Percentiles rank a stretch among this genome's conserved stretches.
Conservation (phyloP, 306 rosid species). For the Rosa multiflora region DNA sequence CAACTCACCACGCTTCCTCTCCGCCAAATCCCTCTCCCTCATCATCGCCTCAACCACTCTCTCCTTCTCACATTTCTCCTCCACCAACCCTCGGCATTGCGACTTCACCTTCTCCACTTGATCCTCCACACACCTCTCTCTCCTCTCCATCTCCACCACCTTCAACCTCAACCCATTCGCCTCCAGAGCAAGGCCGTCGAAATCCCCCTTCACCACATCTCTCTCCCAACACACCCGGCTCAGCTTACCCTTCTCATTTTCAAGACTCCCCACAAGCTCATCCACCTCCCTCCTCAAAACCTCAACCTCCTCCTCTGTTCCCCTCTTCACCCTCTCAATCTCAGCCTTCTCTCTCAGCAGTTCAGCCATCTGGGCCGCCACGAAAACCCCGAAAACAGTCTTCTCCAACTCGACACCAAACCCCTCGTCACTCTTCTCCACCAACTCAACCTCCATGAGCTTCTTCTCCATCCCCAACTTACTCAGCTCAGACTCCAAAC, state of each 20-base stretch:
- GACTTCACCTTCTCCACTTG: conserved; percentile 33
- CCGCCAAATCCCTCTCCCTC: conserved; percentile 39
- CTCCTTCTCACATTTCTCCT: conserved; percentile 37
- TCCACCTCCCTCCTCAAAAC: conserved; percentile 27
- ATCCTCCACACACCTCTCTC: conserved; percentile 23
- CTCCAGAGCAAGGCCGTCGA: conserved; percentile 25
- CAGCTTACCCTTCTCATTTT: conserved; percentile 32
- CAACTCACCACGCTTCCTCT: conserved; percentile 34
- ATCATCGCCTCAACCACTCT: conserved; percentile 21
- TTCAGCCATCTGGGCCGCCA: conserved; percentile 39
- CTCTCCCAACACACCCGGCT: conserved; percentile 39
- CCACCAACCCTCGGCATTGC: conserved; percentile 25
- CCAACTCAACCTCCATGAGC: conserved; percentile 30
- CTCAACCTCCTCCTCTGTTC: conserved; percentile 37
- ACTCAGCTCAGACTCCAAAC: conserved; percentile 34
- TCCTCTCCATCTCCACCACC: conserved; percentile 32
- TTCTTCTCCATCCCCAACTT: conserved; percentile 28
- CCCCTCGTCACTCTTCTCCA: conserved; percentile 15
- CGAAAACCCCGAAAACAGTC: conserved; percentile 31
- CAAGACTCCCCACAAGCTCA: conserved; percentile 27
- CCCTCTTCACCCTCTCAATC: conserved; percentile 28
- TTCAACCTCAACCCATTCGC: conserved; percentile 33
- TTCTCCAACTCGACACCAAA: conserved; percentile 42
- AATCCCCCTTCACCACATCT: conserved; percentile 35
- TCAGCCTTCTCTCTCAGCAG: conserved; percentile 37